A percentile compares a stretch with the other conserved stretches of the same genome.
Evolutionary conservation across 129 eudicot genomes (phyloP).

Genomic region (Flaveria sonorensis): DNA sequence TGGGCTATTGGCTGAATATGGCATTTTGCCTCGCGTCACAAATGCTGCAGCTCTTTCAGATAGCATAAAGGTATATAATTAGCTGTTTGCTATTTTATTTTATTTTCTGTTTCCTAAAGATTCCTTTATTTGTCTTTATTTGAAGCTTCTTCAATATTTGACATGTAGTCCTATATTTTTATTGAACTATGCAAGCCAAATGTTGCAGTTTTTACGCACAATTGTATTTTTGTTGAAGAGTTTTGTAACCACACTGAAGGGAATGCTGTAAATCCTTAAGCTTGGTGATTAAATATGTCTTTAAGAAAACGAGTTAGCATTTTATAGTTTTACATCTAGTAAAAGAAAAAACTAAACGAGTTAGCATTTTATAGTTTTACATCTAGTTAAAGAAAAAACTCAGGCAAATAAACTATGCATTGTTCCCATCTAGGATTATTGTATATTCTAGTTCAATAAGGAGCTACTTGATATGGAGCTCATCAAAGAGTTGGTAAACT

Average conservation of each 20-base stretch:
- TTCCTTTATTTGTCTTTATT: not conserved
- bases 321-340: not conserved
- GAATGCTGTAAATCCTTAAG: not conserved
- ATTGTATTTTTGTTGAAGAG: not conserved
- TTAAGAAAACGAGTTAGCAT: not conserved
- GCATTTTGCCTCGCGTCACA: conserved; percentile 73
- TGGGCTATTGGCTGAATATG: conserved; percentile 77
- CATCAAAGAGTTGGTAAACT: not conserved
- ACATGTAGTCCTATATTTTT: not conserved
- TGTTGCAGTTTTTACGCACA: not conserved
- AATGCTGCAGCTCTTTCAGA: conserved; percentile 79
- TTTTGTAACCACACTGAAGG: not conserved
- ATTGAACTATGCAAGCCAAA: not conserved
- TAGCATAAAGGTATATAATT: conserved; percentile 65
- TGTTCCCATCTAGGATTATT: not conserved
- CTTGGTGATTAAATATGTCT: not conserved
- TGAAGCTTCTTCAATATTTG: not conserved
- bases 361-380: not conserved
- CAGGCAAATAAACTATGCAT: not conserved
- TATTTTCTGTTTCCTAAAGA: not conserved
- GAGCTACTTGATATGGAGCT: not conserved
- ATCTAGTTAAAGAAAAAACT: not conserved
- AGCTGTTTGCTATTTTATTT: not conserved
- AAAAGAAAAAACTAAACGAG: not conserved
- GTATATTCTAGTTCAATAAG: not conserved